Percentiles rank a stretch among this genome's conserved stretches.
Conservation (phyloP, 2,329 filamentous ascomycete genomes). For the Ceratocystis cubensis region DNA sequence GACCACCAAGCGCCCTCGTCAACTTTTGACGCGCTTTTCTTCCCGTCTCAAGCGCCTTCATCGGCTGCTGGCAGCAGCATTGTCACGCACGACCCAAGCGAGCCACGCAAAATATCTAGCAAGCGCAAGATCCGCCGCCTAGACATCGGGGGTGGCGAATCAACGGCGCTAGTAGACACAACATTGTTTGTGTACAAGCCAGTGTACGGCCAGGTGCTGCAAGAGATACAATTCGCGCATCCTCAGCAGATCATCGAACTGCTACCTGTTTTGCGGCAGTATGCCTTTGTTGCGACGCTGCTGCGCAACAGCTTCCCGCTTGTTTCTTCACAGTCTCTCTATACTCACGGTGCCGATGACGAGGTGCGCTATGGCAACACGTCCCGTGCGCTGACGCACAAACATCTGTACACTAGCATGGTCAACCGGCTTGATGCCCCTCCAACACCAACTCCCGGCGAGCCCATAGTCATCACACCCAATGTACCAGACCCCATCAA, state of each 20-base stretch:
- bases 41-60: slow-evolving; percentile 36
- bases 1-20: slow-evolving; percentile 35
- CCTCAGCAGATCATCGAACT: slow-evolving; percentile 62
- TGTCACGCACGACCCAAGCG: slow-evolving; percentile 42
- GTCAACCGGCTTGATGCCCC: not conserved
- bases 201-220: slow-evolving; percentile 55
- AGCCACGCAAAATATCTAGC: slow-evolving; percentile 40
- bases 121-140: slow-evolving; percentile 28
- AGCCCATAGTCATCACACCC: not conserved
- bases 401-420: slow-evolving; percentile 11
- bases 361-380: slow-evolving; percentile 11
- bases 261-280: slow-evolving; percentile 64
- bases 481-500: not conserved
- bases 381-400: slow-evolving; percentile 11
- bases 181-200: slow-evolving; percentile 58
- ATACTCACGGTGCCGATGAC: not conserved
- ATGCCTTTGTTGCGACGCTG: slow-evolving; percentile 55
- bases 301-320: slow-evolving; percentile 46
- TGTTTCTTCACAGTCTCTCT: not conserved
- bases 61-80: slow-evolving; percentile 19
- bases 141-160: slow-evolving; percentile 15
- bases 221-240: slow-evolving; percentile 62
- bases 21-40: slow-evolving; percentile 46
- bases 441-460: not conserved
- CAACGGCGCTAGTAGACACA: slow-evolving; percentile 31